Percentiles rank a stretch among this genome's conserved stretches.
These are phyloP conservation scores for Solanum pinnatisectum DNA, from an alignment of 257 asterid genomes.

Conservation along the genomic window DNA sequence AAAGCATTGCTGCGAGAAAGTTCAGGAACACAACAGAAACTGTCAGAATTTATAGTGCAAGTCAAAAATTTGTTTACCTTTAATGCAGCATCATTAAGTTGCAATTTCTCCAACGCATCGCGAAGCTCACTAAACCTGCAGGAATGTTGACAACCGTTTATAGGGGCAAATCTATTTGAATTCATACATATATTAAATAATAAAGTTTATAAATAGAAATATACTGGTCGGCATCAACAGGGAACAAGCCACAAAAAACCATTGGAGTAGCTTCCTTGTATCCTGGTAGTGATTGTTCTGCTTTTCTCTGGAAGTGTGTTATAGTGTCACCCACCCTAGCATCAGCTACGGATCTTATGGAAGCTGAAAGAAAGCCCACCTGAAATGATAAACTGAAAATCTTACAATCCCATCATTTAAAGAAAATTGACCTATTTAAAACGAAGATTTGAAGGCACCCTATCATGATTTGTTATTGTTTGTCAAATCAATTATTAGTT, in stretches of 20 bases:
- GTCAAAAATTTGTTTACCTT: slow-evolving; percentile 36
- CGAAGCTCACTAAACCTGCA: slow-evolving; percentile 83
- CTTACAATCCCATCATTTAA: not conserved
- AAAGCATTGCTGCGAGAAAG: not conserved
- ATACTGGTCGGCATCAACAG: slow-evolving; percentile 97
- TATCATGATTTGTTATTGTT: not conserved
- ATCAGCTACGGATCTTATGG: slow-evolving; percentile 95
- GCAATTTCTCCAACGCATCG: slow-evolving; percentile 92
- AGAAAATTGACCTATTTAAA: not conserved
- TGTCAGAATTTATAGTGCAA: not conserved
- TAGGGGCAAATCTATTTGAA: not conserved
- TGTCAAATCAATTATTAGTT: not conserved
- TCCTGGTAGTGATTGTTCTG: slow-evolving; percentile 83
- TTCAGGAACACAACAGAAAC: not conserved
- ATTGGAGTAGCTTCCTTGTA: slow-evolving; percentile 96
- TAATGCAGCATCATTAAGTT: slow-evolving; percentile 96
- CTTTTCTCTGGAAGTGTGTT: slow-evolving; percentile 71
- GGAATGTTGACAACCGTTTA: slow-evolving; percentile 1
- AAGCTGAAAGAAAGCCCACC: slow-evolving; percentile 97
- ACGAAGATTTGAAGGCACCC: not conserved
- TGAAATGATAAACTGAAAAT: slow-evolving; percentile 23
- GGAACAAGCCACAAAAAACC: slow-evolving; percentile 99
- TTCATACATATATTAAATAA: not conserved
- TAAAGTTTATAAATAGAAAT: slow-evolving; percentile 8
- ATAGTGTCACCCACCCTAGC: slow-evolving; percentile 99